A percentile compares a stretch with the other conserved stretches of the same genome.
These are phyloP conservation scores for Xylaria acuta DNA, from an alignment of 495 filamentous ascomycete species.

Conservation along the genomic window DNA sequence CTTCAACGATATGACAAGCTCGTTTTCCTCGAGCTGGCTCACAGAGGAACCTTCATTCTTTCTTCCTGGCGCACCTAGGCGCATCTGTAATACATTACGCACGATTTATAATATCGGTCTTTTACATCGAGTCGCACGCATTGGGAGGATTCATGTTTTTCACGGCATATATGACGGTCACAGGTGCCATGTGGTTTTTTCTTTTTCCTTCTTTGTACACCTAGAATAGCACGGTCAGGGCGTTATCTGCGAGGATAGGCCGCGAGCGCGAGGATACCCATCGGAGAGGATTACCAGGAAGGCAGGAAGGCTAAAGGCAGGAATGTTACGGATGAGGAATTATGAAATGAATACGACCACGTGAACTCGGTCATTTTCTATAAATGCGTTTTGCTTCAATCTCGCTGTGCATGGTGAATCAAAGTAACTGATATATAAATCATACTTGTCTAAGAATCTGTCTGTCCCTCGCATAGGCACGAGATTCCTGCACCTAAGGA, in stretches of 20 bases:
- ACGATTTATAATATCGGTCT: conserved; percentile 26
- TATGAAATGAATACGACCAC: conserved; percentile 16
- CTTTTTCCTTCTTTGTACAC: conserved; percentile 34
- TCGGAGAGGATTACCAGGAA: conserved; percentile 34
- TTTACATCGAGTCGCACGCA: conserved; percentile 21
- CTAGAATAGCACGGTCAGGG: conserved; percentile 38
- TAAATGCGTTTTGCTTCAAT: not conserved
- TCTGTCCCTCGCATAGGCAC: not conserved
- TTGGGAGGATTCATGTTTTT: conserved; percentile 24
- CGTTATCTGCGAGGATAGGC: conserved; percentile 29
- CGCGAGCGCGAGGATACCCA: conserved; percentile 41
- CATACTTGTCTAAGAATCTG: not conserved
- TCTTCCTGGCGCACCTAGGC: conserved; percentile 29
- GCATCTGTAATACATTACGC: conserved; percentile 23
- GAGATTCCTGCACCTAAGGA: not conserved
- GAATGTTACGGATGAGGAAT: conserved; percentile 18
- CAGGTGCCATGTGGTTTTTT: conserved; percentile 30
- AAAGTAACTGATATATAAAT: not conserved
- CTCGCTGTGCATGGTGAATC: not conserved
- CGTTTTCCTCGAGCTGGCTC: conserved; percentile 40
- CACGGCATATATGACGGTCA: conserved; percentile 33
- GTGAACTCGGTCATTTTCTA: conserved; percentile 16
- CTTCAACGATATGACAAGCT: conserved; percentile 29
- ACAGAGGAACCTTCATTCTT: conserved; percentile 34
- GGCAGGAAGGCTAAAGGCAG: conserved; percentile 11